These are phyloP conservation scores for Ceratocystis colombiana DNA, from an alignment of 2,329 filamentous ascomycete species.

Conservation along the genomic window DNA sequence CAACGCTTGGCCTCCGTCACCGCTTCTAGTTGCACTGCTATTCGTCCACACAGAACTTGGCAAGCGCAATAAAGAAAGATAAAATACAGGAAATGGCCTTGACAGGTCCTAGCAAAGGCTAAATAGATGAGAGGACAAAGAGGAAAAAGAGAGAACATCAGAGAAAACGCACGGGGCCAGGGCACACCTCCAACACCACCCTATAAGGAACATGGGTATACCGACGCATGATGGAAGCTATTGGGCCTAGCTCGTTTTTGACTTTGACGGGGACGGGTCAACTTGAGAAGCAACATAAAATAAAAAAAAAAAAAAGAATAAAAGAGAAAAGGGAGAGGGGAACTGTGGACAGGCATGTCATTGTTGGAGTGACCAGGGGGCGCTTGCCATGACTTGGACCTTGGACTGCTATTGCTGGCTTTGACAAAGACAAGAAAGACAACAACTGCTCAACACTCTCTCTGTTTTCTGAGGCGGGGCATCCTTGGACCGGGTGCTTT, in stretches of 20 bases:
- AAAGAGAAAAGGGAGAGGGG: not conserved
- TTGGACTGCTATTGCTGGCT: too few species aligned
- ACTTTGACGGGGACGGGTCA: not conserved
- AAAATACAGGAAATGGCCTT: not conserved
- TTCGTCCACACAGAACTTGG: not conserved
- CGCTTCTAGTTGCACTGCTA: not conserved
- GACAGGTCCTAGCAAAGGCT: conserved; percentile 3
- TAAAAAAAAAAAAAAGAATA: not conserved
- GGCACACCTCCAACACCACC: conserved; percentile 1
- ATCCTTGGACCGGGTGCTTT: not conserved
- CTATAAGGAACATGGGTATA: not conserved
- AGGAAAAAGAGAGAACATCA: conserved; percentile 16
- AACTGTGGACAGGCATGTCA: not conserved
- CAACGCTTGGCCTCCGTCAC: too few species aligned
- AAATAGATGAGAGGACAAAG: not conserved
- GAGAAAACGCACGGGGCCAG: conserved; percentile 3
- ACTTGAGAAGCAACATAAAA: conserved; percentile 2
- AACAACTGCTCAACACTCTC: not conserved
- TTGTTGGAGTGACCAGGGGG: not conserved
- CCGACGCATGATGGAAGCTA: not conserved
- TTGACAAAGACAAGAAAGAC: not conserved
- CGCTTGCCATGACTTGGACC: not conserved
- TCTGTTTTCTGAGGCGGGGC: not conserved
- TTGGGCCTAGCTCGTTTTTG: not conserved
- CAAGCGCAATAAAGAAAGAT: not conserved